Evolutionary conservation across 495 filamentous ascomycete species (phyloP).

Genomic region (Trichoderma reesei): DNA sequence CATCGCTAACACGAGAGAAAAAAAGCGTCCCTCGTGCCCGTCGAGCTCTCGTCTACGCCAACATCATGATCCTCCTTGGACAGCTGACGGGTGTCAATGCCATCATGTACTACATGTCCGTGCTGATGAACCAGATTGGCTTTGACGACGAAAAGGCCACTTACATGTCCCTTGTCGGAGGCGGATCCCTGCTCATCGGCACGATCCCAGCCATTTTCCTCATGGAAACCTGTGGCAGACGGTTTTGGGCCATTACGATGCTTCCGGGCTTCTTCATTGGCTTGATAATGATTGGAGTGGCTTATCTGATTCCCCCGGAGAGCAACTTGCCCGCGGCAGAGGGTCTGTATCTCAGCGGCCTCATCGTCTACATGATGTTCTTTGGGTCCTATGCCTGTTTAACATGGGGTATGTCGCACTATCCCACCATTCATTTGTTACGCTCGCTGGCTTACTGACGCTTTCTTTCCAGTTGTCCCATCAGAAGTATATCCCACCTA

Average conservation of each 20-base stretch:
- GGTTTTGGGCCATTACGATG: slow-evolving; percentile 55
- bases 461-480: slow-evolving; percentile 44
- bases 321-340: slow-evolving; percentile 31
- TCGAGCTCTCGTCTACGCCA: slow-evolving; percentile 51
- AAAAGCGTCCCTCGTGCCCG: slow-evolving; percentile 38
- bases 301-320: slow-evolving; percentile 54
- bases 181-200: slow-evolving; percentile 52
- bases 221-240: slow-evolving; percentile 67
- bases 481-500: slow-evolving; percentile 69
- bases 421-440: neutral
- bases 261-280: slow-evolving; percentile 56
- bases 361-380: slow-evolving; percentile 59
- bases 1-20: neutral
- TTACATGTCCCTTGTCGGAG: slow-evolving; percentile 55
- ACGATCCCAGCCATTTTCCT: slow-evolving; percentile 65
- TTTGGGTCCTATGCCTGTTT: slow-evolving; percentile 54
- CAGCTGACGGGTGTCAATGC: slow-evolving; percentile 54
- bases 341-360: slow-evolving; percentile 48
- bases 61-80: slow-evolving; percentile 52
- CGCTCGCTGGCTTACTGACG: neutral
- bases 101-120: slow-evolving; percentile 55
- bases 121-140: slow-evolving; percentile 46
- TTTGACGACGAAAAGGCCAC: slow-evolving; percentile 41
- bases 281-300: slow-evolving; percentile 68
- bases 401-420: slow-evolving; percentile 36